Percentiles rank a stretch among this genome's conserved stretches.
Evolutionary conservation across 768 basidiomycete genomes (phyloP).

Genomic region (Kwoniella bestiolae): DNA sequence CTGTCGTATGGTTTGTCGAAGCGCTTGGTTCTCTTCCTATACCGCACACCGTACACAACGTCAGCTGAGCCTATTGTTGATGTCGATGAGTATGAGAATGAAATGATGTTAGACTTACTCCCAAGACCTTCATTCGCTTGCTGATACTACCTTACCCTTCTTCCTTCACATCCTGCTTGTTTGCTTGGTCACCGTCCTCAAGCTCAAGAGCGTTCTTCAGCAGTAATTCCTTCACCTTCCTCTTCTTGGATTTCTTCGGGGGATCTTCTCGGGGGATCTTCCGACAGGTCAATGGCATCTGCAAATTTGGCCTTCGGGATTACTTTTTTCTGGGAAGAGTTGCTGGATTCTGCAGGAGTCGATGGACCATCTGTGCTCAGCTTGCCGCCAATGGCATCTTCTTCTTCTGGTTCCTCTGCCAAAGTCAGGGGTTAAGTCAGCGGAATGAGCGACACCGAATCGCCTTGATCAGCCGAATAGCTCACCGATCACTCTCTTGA

Average conservation of each 20-base stretch:
- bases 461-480: no score
- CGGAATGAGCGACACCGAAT: no score
- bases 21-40: conserved; percentile 5
- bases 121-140: not conserved
- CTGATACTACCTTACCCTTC: not conserved
- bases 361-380: not conserved
- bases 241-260: not conserved
- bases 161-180: not conserved
- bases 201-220: not conserved
- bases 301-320: not conserved
- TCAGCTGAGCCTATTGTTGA: not conserved
- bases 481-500: conserved; percentile 4
- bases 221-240: not conserved
- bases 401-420: not conserved
- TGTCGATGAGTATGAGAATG: no score
- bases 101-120: not conserved
- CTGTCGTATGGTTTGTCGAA: not conserved
- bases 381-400: not conserved
- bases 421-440: no score
- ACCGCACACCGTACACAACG: not conserved
- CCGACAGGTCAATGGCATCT: not conserved
- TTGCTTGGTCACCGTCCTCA: not conserved
- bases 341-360: not conserved
- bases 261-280: not conserved
- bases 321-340: not conserved